Evolutionary conservation across 2,329 filamentous ascomycete genomes (phyloP).

Genomic region (Penicillium hesseltinei): DNA sequence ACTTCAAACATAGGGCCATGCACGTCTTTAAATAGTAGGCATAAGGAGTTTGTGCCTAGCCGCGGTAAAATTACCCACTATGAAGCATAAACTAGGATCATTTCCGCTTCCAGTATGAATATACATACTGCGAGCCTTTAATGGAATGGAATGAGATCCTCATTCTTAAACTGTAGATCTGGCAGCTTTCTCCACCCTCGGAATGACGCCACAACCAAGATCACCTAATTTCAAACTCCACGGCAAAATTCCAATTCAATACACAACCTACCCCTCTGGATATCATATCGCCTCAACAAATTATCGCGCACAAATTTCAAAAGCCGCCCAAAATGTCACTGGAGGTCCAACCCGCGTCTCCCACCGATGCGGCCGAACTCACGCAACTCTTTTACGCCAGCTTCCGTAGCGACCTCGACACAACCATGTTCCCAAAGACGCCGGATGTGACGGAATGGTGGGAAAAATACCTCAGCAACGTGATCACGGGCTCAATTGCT

Average conservation of each 20-base stretch:
- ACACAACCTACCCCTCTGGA: not conserved
- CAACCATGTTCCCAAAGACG: slow-evolving; percentile 24
- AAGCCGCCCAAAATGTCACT: slow-evolving; percentile 13
- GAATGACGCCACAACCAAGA: not conserved
- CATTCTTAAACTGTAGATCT: too few species aligned
- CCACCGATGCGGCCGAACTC: slow-evolving; percentile 19
- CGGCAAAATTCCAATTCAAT: not conserved
- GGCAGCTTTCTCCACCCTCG: not conserved
- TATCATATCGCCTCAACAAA: too few species aligned
- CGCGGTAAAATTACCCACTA: not conserved
- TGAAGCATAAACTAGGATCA: not conserved
- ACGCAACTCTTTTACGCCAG: slow-evolving; percentile 23
- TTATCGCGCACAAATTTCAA: not conserved
- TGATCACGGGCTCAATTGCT: not conserved
- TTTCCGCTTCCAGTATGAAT: not conserved
- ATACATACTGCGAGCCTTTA: not conserved
- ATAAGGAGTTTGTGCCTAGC: not conserved
- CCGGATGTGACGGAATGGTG: slow-evolving; percentile 25
- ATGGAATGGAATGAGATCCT: not conserved
- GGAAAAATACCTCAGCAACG: slow-evolving; percentile 4
- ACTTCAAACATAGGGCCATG: not conserved
- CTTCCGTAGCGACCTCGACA: slow-evolving; percentile 24
- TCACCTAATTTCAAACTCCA: not conserved
- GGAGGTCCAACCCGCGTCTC: slow-evolving; percentile 14
- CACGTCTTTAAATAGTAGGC: too few species aligned